phyloP scores from a whole-genome alignment of 2,329 filamentous ascomycete genomes.

The Alternaria sp. region DNA sequence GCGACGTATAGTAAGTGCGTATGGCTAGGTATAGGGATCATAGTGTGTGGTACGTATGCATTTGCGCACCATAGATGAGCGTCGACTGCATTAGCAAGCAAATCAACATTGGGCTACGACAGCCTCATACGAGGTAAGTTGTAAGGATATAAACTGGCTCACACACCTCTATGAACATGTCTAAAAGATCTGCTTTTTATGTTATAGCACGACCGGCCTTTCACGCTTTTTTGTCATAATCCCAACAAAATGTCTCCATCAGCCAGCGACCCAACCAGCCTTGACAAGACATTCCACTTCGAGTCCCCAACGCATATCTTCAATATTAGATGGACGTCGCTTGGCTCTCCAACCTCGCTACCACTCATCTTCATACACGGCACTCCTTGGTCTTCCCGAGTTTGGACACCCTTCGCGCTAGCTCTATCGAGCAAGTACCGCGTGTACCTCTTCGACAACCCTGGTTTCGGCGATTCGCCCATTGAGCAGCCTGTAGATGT shows the following conservation, averaged over 20 bases:
- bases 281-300: constrained; percentile 17
- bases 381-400: constrained; percentile 36
- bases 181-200: not conserved
- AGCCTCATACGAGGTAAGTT: not conserved
- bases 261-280: not conserved
- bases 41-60: not conserved
- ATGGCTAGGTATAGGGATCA: not conserved
- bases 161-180: not conserved
- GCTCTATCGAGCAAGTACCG: constrained; percentile 26
- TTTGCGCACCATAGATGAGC: not conserved
- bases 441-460: constrained; percentile 34
- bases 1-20: constrained; percentile 1
- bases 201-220: fast-evolving
- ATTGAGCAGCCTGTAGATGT: constrained; percentile 14
- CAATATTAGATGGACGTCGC: constrained; percentile 26
- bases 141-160: not conserved
- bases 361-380: constrained; percentile 35
- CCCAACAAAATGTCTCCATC: not conserved
- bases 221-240: not conserved
- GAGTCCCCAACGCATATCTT: constrained; percentile 23
- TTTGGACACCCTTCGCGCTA: constrained; percentile 29
- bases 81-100: not conserved
- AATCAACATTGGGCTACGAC: not conserved
- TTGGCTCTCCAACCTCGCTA: constrained; percentile 18
- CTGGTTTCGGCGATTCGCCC: constrained; percentile 32